Evolutionary conservation across 495 filamentous ascomycete species (phyloP).

Genomic region (Penicillium robsamsonii): DNA sequence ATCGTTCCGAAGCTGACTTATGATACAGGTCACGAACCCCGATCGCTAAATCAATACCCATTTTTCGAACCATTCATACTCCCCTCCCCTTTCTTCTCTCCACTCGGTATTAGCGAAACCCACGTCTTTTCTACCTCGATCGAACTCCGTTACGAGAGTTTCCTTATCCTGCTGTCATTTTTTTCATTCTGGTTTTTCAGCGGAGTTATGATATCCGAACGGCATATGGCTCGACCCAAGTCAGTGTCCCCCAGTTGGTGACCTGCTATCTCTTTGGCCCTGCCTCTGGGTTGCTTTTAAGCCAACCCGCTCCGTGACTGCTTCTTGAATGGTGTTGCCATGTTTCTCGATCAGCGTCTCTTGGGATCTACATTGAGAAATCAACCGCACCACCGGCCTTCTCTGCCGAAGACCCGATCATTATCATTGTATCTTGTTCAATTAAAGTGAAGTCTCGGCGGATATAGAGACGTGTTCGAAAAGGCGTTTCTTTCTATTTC

Average conservation of each 20-base stretch:
- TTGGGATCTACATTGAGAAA: not conserved
- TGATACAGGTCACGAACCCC: constrained; percentile 48
- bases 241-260: constrained; percentile 23
- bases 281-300: constrained; percentile 5
- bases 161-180: constrained; percentile 12
- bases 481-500: constrained; percentile 27
- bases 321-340: not conserved
- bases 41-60: constrained; percentile 31
- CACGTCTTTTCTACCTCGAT: not conserved
- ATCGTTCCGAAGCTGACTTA: constrained; percentile 5
- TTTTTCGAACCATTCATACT: constrained; percentile 3
- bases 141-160: constrained; percentile 15
- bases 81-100: constrained; percentile 4
- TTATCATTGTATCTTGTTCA: constrained; percentile 6
- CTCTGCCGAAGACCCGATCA: not conserved
- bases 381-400: not conserved
- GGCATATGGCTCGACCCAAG: constrained; percentile 23
- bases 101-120: constrained; percentile 11
- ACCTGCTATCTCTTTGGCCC: constrained; percentile 5
- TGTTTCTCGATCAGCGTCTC: not conserved
- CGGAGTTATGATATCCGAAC: constrained; percentile 31
- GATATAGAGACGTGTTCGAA: constrained; percentile 13
- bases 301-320: not conserved
- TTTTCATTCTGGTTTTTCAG: constrained; percentile 28
- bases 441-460: constrained; percentile 1